Base-by-base conservation (phyloP, 805 yeast genomes). In the Candida tammaniensis region DNA sequence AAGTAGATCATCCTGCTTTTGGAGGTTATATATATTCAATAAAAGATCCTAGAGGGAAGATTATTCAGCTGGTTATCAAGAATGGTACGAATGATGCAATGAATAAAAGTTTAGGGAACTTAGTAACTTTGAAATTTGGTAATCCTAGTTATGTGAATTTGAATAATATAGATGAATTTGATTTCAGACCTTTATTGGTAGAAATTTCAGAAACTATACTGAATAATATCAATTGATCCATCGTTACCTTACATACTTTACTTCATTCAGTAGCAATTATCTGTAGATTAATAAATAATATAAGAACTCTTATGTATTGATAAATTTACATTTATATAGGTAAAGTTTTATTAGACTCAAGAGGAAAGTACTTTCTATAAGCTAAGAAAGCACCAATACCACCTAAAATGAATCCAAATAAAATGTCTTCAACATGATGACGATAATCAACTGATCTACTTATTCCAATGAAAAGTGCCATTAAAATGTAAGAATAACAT, bases 371-470 rank as follows among this genome's bases (percentile, higher is more conserved):
- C 19, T 32, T 36, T 17, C 36, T 33, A 31, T 37, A 46, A 7
- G 36, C 17, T 23, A 38, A 18, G n/a, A 30, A 17, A 4, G 59
- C 55, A 16, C 45, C 33, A 2, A 39, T 21, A 12, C 45, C 40
- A 2, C 68, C 68, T 17, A 62, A 43, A 13, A 32, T 15, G 14
- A 48, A 43, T 3, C 68, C 68, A 32, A 59, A 41, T 4, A 48
- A 14, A 7, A 61, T 47, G 35, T 62, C 68, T 16, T 49, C 40
- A 24, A 56, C 54, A 38, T 62, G 69, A 40, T 62, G 69, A 31
- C 68, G 48, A 41, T 62, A 59, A 33, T 62, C 68, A 38, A 59
- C 60, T 17, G 60, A 50, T 36, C 68, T 43, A 23, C 55, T 47
- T 26, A 61, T 48, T 3, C 60, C 63, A 26, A 61, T 52, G 36